These are phyloP conservation scores for Pythium utonaiense DNA, from an alignment of 352 stramenopile genomes.

Conservation along the genomic window DNA sequence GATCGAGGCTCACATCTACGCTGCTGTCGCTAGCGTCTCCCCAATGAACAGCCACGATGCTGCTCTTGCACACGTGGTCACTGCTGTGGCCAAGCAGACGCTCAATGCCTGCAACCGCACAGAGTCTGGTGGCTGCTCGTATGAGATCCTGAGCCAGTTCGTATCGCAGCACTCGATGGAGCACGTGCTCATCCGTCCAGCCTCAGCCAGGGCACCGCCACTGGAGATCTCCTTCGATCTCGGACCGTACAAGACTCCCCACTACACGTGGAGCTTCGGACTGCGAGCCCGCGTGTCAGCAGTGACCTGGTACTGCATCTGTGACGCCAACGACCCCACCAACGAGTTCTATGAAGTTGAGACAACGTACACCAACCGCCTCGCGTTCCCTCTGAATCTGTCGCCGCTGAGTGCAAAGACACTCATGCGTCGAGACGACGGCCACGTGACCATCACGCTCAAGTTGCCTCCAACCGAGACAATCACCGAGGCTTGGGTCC, in stretches of 20 bases:
- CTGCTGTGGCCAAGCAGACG: constrained; percentile 31
- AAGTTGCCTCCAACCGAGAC: constrained; percentile 8
- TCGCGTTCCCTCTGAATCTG: constrained; percentile 55
- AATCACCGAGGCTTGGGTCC: neutral
- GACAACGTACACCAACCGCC: constrained; percentile 55
- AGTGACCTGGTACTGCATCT: constrained; percentile 70
- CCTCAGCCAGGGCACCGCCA: constrained; percentile 53
- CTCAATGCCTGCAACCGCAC: constrained; percentile 78
- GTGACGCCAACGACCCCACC: constrained; percentile 61
- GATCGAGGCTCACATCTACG: constrained; percentile 40
- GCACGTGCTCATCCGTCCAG: constrained; percentile 59
- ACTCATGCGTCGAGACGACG: constrained; percentile 48
- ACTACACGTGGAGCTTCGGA: constrained; percentile 49
- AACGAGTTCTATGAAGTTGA: constrained; percentile 49
- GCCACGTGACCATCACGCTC: constrained; percentile 36
- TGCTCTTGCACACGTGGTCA: neutral
- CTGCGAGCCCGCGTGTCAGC: constrained; percentile 48
- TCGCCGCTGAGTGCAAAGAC: constrained; percentile 49
- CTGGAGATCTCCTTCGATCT: constrained; percentile 57
- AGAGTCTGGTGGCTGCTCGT: constrained; percentile 68
- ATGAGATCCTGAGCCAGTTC: constrained; percentile 62
- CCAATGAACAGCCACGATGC: constrained; percentile 17
- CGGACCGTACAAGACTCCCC: constrained; percentile 33
- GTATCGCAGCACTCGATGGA: constrained; percentile 50
- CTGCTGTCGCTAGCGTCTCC: constrained; percentile 26